phyloP scores from a whole-genome alignment of 1,284 basidiomycete genomes.

The Agaricales sp. region DNA sequence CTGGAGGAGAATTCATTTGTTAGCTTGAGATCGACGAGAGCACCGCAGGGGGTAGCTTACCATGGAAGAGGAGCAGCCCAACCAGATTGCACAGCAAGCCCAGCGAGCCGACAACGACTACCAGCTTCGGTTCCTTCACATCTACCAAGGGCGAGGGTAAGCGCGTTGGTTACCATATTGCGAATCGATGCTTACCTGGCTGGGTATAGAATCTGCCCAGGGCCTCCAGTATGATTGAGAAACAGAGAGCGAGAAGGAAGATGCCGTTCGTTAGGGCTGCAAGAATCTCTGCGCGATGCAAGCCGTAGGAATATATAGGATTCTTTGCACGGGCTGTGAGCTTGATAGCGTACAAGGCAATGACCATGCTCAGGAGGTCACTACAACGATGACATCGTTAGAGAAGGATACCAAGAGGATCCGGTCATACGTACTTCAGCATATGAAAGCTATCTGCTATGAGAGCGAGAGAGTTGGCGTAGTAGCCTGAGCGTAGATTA shows the following conservation, averaged over 20 bases:
- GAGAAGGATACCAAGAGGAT: conserved; percentile 5
- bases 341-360: conserved; percentile 95
- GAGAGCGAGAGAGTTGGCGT: conserved; percentile 88
- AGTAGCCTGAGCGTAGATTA: conserved; percentile 67
- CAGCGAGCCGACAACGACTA: conserved; percentile 85
- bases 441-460: conserved; percentile 98
- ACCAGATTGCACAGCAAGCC: conserved; percentile 91
- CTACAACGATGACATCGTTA: conserved; percentile 26
- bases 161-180: neutral
- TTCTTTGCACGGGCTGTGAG: conserved; percentile 12
- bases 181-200: conserved; percentile 43
- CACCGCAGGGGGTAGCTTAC: too few species aligned
- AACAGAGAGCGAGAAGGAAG: conserved; percentile 91
- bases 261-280: conserved; percentile 95
- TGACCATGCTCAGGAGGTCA: conserved; percentile 90
- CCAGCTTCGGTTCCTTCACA: conserved; percentile 78
- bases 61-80: conserved; percentile 93
- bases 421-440: conserved; percentile 68
- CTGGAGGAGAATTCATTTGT: conserved; percentile 23
- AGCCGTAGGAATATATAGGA: conserved; percentile 79
- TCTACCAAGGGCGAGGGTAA: conserved; percentile 38
- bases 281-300: conserved; percentile 98
- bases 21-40: too few species aligned
- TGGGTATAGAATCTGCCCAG: conserved; percentile 82
- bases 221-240: conserved; percentile 92